Conservation (phyloP, 768 basidiomycete genomes). For the Candolleomyces eurysporus region DNA sequence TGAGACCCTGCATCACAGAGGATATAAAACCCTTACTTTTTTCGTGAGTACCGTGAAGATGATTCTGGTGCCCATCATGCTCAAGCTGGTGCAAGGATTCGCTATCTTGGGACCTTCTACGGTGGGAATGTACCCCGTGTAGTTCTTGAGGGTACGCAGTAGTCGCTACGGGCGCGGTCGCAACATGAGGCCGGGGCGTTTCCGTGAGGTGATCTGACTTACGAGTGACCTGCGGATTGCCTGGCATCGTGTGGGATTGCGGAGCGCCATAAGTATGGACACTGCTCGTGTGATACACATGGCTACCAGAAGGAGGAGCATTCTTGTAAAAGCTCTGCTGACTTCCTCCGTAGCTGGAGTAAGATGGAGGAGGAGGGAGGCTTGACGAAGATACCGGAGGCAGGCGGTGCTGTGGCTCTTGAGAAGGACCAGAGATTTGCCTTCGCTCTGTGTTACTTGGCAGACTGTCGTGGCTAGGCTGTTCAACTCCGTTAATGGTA, state of each 20-base stretch:
- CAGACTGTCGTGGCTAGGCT: conserved; percentile 31
- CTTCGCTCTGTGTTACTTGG: conserved; percentile 1
- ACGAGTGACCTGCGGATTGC: neutral
- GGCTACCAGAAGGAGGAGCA: neutral
- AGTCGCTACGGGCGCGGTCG: neutral
- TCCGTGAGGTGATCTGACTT: neutral
- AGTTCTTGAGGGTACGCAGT: neutral
- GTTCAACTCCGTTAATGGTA: conserved; percentile 68
- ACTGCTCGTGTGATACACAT: neutral
- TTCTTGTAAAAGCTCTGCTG: neutral
- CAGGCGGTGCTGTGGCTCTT: neutral
- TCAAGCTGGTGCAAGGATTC: neutral
- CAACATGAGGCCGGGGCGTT: neutral
- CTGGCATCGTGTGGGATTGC: neutral
- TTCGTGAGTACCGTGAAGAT: neutral
- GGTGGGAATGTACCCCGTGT: neutral
- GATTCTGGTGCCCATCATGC: neutral
- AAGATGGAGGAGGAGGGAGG: neutral
- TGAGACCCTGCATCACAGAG: conserved; percentile 10
- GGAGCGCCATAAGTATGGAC: neutral
- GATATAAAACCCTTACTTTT: conserved; percentile 11
- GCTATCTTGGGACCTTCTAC: neutral
- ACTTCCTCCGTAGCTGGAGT: neutral
- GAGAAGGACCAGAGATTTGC: neutral
- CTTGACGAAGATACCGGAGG: neutral